phyloP scores from a whole-genome alignment of 192 early-diverging fungal species.

The Diversispora epigaea region DNA sequence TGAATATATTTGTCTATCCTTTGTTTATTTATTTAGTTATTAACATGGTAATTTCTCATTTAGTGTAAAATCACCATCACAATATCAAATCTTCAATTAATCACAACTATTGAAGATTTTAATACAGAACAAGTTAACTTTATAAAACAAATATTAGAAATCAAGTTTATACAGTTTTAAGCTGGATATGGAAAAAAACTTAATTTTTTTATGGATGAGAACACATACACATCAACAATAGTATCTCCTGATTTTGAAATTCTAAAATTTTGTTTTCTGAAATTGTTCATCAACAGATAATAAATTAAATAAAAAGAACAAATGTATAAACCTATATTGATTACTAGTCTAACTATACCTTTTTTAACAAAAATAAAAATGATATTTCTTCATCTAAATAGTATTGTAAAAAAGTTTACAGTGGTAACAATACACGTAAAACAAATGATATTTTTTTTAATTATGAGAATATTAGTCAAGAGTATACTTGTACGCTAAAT shows the following conservation, averaged over 20 bases:
- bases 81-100: neutral
- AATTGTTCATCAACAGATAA: neutral
- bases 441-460: slow-evolving; percentile 20
- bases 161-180: slow-evolving; percentile 4
- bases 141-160: neutral
- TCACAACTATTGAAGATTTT: neutral
- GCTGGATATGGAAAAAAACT: slow-evolving; percentile 1
- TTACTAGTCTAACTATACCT: slow-evolving; percentile 1
- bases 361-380: neutral
- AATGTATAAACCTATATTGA: neutral
- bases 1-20: neutral
- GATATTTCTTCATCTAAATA: slow-evolving; percentile 15
- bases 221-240: slow-evolving; percentile 8
- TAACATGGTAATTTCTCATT: slow-evolving; percentile 2
- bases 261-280: slow-evolving; percentile 5
- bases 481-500: no score
- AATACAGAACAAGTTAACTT: neutral
- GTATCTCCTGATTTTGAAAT: slow-evolving; percentile 12
- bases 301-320: slow-evolving; percentile 2
- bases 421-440: slow-evolving; percentile 3
- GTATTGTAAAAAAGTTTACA: neutral
- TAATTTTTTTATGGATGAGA: slow-evolving; percentile 8
- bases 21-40: slow-evolving; percentile 10
- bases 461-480: slow-evolving; percentile 9
- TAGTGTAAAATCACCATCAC: neutral